Evolutionary conservation across 495 filamentous ascomycete genomes (phyloP).

Genomic region (Tuber brumale): DNA sequence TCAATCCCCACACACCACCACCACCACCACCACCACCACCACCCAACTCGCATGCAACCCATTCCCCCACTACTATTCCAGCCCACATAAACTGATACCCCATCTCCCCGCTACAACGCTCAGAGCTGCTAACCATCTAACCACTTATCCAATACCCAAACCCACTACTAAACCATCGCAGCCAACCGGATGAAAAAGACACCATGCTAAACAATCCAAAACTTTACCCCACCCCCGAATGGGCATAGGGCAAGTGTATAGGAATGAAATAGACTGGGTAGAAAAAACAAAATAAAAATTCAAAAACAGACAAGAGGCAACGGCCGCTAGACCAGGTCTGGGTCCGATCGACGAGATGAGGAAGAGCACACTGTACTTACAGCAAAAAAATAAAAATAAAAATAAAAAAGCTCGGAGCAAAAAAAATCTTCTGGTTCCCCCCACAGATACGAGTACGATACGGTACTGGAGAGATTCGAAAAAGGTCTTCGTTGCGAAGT

Average conservation of each 20-base stretch:
- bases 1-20: slow-evolving; percentile 14
- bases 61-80: background rate
- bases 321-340: slow-evolving; percentile 8
- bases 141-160: slow-evolving; percentile 1
- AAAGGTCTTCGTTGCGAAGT: background rate
- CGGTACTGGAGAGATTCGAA: background rate
- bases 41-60: slow-evolving; percentile 3
- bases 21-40: slow-evolving; percentile 18
- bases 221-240: background rate
- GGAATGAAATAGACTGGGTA: background rate
- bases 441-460: background rate
- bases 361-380: slow-evolving; percentile 27
- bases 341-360: slow-evolving; percentile 12
- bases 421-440: slow-evolving; percentile 6
- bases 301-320: slow-evolving; percentile 9
- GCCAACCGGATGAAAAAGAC: slow-evolving; percentile 1
- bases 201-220: background rate
- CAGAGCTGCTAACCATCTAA: slow-evolving; percentile 2
- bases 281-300: slow-evolving; percentile 13
- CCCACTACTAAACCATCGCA: background rate
- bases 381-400: slow-evolving; percentile 25
- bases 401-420: slow-evolving; percentile 13
- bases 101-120: background rate
- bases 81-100: slow-evolving; percentile 3
- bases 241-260: background rate